Evolutionary conservation across 345 rosid species (phyloP).

Genomic region (Acer yangbiense): DNA sequence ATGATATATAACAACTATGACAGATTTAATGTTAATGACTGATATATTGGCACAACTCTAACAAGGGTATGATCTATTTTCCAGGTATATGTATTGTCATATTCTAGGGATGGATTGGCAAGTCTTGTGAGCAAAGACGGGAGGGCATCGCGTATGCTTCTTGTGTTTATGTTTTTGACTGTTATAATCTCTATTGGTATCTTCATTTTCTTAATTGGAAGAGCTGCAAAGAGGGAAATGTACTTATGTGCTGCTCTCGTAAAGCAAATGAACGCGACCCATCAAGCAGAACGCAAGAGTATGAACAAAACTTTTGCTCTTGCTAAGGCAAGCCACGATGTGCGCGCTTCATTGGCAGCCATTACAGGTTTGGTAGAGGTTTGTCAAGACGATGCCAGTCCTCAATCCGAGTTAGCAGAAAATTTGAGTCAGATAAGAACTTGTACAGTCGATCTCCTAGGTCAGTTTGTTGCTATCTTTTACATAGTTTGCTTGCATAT

Average conservation of each 20-base stretch:
- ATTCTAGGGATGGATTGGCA: constrained; percentile 14
- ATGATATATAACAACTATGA: too few species aligned
- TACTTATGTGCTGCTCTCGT: constrained; percentile 38
- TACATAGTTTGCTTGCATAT: too few species aligned
- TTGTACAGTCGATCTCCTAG: constrained; percentile 28
- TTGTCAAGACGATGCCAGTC: constrained; percentile 21
- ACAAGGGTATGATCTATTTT: not conserved
- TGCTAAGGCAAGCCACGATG: constrained; percentile 38
- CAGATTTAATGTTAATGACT: too few species aligned
- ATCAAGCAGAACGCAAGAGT: constrained; percentile 54
- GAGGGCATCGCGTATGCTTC: constrained; percentile 22
- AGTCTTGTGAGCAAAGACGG: constrained; percentile 22
- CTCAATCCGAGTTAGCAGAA: constrained; percentile 20
- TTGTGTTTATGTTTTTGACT: constrained; percentile 22
- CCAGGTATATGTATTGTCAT: constrained; percentile 41
- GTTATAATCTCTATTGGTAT: constrained; percentile 17
- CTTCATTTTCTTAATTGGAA: constrained; percentile 31
- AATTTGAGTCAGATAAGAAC: constrained; percentile 22
- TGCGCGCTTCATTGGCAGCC: constrained; percentile 23
- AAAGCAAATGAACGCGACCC: constrained; percentile 47
- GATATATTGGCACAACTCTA: too few species aligned
- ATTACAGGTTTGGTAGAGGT: constrained; percentile 26
- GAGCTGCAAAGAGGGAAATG: constrained; percentile 50
- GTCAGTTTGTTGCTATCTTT: constrained; percentile 11
- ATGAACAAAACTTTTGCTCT: constrained; percentile 42